Evolutionary conservation across 495 filamentous ascomycete genomes (phyloP), one percentile per base, ranked within the genome.

Genomic region (Lindgomyces ingoldianus): DNA sequence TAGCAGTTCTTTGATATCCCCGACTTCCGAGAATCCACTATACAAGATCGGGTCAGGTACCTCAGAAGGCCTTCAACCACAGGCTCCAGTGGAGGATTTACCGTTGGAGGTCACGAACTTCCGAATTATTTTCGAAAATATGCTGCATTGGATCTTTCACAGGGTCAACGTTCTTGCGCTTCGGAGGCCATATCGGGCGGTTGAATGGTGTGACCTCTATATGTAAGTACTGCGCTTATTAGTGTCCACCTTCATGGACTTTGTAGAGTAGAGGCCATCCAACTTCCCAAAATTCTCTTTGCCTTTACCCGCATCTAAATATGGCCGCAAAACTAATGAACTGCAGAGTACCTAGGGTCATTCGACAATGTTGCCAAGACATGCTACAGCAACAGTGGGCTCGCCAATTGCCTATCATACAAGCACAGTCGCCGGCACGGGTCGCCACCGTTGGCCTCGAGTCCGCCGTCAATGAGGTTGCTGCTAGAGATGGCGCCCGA

Each of bases 301-400:
- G n/a, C n/a, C n/a, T 39, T 39, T 39, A 39, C 14, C 14, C 33
- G 6, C 6, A 39, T 39, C 33, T n/a, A n/a, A n/a, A n/a, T n/a
- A n/a, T n/a, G n/a, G n/a, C n/a, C n/a, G n/a, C n/a, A n/a, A n/a
- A n/a, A 24, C 21, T 47, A 10, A 26, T 27, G 16, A 2, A 4
- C 46, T 39, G 22, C 24, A 67, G 64, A 10, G 44, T 56, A n/a
- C 64, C 68, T 4, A 10, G 9, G 1, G 21, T 42, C 14, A 16
- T 70, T 12, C 64, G 65, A 1, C 54, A 66, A 22, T 51, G 66
- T 39, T 70, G 65, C 51, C 74, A 76, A 50, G 55, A 68, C 29
- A 71, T 72, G 45, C 70, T 77, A 10, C 62, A 69, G 10, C 51
- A 65, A 29, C 67, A 75, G 62, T 77, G 74, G 74, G 74, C 65